Evolutionary conservation across 768 basidiomycete genomes (phyloP).

Genomic region (Collybia sordida): DNA sequence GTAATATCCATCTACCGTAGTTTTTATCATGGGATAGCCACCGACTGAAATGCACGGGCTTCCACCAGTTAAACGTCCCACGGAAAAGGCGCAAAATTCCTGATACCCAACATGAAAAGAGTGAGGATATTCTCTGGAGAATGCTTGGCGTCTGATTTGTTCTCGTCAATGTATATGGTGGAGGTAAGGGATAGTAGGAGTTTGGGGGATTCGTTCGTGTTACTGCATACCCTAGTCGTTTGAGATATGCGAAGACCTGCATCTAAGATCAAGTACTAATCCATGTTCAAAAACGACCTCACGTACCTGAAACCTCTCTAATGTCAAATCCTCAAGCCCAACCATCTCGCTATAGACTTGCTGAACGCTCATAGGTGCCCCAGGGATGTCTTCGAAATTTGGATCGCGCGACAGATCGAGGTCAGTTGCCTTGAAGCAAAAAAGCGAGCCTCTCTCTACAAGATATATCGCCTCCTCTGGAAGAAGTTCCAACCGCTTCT

Average conservation of each 20-base stretch:
- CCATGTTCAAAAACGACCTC: neutral
- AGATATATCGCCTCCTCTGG: slow-evolving; percentile 97
- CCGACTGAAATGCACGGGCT: slow-evolving; percentile 47
- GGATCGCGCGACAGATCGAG: slow-evolving; percentile 24
- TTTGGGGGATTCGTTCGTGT: slow-evolving; percentile 54
- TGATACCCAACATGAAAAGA: slow-evolving; percentile 33
- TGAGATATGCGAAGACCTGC: slow-evolving; percentile 91
- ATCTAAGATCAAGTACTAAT: neutral
- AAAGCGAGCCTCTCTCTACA: slow-evolving; percentile 84
- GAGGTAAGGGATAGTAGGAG: slow-evolving; percentile 35
- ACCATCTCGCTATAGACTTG: slow-evolving; percentile 89
- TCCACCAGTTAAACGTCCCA: slow-evolving; percentile 62
- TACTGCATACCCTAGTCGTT: slow-evolving; percentile 87
- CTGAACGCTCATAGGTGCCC: slow-evolving; percentile 86
- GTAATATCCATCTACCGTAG: slow-evolving; percentile 40
- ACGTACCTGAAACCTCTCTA: slow-evolving; percentile 87
- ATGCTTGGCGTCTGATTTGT: slow-evolving; percentile 22
- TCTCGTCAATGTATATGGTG: slow-evolving; percentile 25
- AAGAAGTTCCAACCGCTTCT: slow-evolving; percentile 78
- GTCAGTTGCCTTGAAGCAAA: slow-evolving; percentile 69
- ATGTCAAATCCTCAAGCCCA: slow-evolving; percentile 69
- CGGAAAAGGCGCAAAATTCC: slow-evolving; percentile 28
- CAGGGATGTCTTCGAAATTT: slow-evolving; percentile 42
- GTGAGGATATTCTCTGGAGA: slow-evolving; percentile 30
- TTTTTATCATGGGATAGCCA: slow-evolving; percentile 52